A percentile compares a stretch with the other conserved stretches of the same genome.
Evolutionary conservation across 371 early-diverging fungal genomes (phyloP).

Genomic region (Smittium mucronatum): DNA sequence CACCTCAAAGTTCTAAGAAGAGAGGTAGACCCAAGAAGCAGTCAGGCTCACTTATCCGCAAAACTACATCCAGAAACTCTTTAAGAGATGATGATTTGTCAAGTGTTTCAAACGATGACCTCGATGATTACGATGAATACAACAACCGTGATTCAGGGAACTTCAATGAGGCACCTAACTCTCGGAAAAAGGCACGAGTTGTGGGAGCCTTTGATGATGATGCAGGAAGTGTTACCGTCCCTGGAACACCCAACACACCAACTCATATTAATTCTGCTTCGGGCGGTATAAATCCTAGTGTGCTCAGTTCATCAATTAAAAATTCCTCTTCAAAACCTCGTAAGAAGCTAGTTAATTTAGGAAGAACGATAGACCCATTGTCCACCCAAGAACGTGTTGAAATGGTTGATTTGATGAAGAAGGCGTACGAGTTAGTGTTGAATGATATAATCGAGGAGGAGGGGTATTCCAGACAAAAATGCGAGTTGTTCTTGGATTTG

Average conservation of each 20-base stretch:
- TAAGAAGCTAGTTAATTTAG: background rate
- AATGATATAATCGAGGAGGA: slow-evolving; percentile 18
- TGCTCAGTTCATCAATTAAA: background rate
- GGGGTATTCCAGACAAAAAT: slow-evolving; percentile 35
- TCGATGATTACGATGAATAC: background rate
- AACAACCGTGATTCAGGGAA: background rate
- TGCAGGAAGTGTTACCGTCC: background rate
- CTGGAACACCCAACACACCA: slow-evolving; percentile 6
- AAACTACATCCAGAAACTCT: background rate
- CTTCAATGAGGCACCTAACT: background rate
- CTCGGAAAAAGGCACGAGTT: slow-evolving; percentile 9
- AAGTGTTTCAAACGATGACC: background rate
- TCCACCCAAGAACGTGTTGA: slow-evolving; percentile 22
- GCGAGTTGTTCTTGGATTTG: slow-evolving; percentile 56
- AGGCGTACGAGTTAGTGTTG: slow-evolving; percentile 18
- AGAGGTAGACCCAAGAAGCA: slow-evolving; percentile 11
- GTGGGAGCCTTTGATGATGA: slow-evolving; percentile 9
- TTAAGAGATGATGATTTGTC: background rate
- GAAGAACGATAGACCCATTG: slow-evolving; percentile 21
- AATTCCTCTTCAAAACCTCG: background rate
- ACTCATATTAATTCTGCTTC: background rate
- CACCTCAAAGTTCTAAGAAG: background rate
- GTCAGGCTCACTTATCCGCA: background rate
- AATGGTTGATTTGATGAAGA: slow-evolving; percentile 18
- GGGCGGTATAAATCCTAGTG: background rate